phyloP scores from a whole-genome alignment of 2,329 filamentous ascomycete genomes.

The Endocalyx cinctus region DNA sequence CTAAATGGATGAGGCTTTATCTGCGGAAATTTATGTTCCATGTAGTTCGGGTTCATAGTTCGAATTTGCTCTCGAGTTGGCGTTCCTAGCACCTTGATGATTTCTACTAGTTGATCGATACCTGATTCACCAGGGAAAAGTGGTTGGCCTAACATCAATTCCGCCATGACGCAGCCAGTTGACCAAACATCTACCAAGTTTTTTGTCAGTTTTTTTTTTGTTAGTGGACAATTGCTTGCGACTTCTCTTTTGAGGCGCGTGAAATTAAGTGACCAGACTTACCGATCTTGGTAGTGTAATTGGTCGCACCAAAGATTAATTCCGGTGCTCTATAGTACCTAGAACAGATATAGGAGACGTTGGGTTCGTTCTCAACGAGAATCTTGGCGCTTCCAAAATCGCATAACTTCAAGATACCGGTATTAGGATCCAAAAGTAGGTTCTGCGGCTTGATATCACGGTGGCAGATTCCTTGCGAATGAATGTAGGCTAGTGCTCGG shows the following conservation, averaged over 20 bases:
- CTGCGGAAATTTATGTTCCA: slow-evolving; percentile 99
- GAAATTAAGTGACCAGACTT: no score
- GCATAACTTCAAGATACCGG: slow-evolving; percentile 91
- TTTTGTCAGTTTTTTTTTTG: no score
- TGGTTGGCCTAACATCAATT: slow-evolving; percentile 97
- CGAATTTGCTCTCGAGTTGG: slow-evolving; percentile 97
- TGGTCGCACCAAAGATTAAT: slow-evolving; percentile 96
- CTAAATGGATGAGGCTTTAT: slow-evolving; percentile 99
- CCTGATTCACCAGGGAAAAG: slow-evolving; percentile 97
- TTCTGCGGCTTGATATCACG: slow-evolving; percentile 99
- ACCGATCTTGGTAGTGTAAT: slow-evolving; percentile 99
- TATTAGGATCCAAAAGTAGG: slow-evolving; percentile 84
- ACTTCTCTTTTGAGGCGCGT: no score
- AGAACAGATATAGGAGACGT: slow-evolving; percentile 99
- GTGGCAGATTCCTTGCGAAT: slow-evolving; percentile 98
- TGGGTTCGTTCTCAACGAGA: slow-evolving; percentile 95
- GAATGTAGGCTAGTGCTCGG: slow-evolving; percentile 95
- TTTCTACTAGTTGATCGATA: slow-evolving; percentile 97
- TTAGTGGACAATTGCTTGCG: no score
- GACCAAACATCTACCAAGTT: slow-evolving; percentile 98
- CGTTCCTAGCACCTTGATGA: slow-evolving; percentile 97
- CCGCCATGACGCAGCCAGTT: slow-evolving; percentile 98
- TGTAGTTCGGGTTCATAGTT: slow-evolving; percentile 99
- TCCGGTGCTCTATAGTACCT: slow-evolving; percentile 97
- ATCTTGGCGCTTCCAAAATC: slow-evolving; percentile 99